Conservation (phyloP, 2,329 filamentous ascomycete genomes). For the Exophiala dermatitidis region DNA sequence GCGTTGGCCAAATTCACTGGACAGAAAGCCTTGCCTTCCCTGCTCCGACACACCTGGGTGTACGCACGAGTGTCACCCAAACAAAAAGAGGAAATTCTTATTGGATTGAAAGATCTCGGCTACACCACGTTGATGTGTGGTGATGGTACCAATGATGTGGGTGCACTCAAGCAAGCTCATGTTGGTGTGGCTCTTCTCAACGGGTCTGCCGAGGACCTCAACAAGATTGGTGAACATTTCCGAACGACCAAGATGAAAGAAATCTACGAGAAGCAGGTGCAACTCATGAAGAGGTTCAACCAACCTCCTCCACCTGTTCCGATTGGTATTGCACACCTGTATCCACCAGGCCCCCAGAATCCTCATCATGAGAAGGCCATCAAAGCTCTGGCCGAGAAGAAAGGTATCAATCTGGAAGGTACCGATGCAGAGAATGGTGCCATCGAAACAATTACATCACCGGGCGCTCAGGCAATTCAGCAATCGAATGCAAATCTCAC, state of each 20-base stretch:
- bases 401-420: constrained; percentile 48
- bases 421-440: constrained; percentile 44
- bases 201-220: constrained; percentile 83
- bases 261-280: constrained; percentile 90
- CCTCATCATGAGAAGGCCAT: constrained; percentile 92
- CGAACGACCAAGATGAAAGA: constrained; percentile 98
- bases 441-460: constrained; percentile 59
- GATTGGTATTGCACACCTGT: constrained; percentile 85
- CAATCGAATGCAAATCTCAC: constrained; percentile 45
- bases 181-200: constrained; percentile 95
- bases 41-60: constrained; percentile 89
- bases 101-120: constrained; percentile 89
- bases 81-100: constrained; percentile 97
- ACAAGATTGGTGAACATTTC: constrained; percentile 84
- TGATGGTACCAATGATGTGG: constrained; percentile 96
- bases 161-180: constrained; percentile 94
- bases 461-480: constrained; percentile 56
- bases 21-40: constrained; percentile 64
- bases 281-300: constrained; percentile 91
- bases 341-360: constrained; percentile 81
- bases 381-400: constrained; percentile 73
- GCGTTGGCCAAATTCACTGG: constrained; percentile 83
- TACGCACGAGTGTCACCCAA: constrained; percentile 97
- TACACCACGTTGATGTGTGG: constrained; percentile 99
- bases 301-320: constrained; percentile 89